A percentile compares a stretch with the other conserved stretches of the same genome.
Conservation (phyloP, 2,329 filamentous ascomycete genomes). For the Colletotrichum australisinense region DNA sequence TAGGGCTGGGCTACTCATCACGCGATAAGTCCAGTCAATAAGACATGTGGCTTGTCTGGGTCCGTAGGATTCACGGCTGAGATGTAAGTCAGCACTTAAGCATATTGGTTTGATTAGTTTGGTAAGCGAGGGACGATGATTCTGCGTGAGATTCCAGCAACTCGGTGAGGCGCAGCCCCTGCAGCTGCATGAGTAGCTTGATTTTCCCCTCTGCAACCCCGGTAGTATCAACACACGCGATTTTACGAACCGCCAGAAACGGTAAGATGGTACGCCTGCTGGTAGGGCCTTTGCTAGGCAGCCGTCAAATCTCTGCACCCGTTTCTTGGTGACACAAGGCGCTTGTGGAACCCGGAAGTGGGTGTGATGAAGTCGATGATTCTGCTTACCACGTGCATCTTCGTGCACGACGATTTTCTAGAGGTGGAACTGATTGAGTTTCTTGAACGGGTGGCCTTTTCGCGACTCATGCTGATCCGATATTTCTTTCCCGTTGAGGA, state of each 20-base stretch:
- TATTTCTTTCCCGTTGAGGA: not conserved
- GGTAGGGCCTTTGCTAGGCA: not conserved
- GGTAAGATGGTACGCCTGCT: not conserved
- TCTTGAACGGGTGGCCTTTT: not conserved
- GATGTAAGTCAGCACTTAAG: not conserved
- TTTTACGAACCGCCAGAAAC: not conserved
- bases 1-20: not conserved
- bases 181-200: not conserved
- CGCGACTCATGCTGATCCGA: not conserved
- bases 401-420: not conserved
- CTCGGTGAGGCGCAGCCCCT: not conserved
- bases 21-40: not conserved
- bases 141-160: not conserved
- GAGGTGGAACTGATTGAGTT: not conserved
- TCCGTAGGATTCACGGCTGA: constrained; percentile 1
- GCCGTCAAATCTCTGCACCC: not conserved
- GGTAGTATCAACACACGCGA: not conserved
- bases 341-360: not conserved
- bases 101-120: not conserved
- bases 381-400: not conserved
- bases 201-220: not conserved
- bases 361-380: not conserved
- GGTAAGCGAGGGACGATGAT: not conserved
- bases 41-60: not conserved
- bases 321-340: not conserved